phyloP scores from a whole-genome alignment of 2,329 filamentous ascomycete genomes.

The Hymenoscyphus occultus region DNA sequence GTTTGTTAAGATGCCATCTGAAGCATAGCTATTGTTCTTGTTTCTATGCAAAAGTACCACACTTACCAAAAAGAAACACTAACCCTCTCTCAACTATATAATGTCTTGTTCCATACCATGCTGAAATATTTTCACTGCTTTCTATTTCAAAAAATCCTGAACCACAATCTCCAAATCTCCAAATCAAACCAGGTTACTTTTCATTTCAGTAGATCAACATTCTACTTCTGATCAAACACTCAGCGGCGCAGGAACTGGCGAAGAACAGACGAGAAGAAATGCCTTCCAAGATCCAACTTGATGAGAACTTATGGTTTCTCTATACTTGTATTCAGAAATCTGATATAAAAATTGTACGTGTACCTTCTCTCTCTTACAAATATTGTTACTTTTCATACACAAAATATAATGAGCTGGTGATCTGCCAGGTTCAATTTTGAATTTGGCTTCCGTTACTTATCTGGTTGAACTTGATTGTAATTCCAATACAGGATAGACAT shows the following conservation, averaged over 20 bases:
- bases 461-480: no score
- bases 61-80: constrained; percentile 3
- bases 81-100: neutral
- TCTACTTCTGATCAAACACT: neutral
- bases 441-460: no score
- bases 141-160: neutral
- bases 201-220: neutral
- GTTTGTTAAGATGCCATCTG: neutral
- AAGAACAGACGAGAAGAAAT: constrained; percentile 25
- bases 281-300: constrained; percentile 40
- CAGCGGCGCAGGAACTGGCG: neutral
- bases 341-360: constrained; percentile 39
- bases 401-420: no score
- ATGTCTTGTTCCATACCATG: constrained; percentile 4
- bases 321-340: constrained; percentile 42
- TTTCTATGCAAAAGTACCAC: neutral
- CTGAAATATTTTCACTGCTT: neutral
- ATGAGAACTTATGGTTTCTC: constrained; percentile 42
- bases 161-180: neutral
- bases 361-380: neutral
- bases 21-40: neutral
- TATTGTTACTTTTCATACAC: neutral
- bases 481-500: no score
- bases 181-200: neutral
- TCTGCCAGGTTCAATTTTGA: no score